Conservation (phyloP, 2,329 filamentous ascomycete genomes). For the Biscogniauxia mediterranea region DNA sequence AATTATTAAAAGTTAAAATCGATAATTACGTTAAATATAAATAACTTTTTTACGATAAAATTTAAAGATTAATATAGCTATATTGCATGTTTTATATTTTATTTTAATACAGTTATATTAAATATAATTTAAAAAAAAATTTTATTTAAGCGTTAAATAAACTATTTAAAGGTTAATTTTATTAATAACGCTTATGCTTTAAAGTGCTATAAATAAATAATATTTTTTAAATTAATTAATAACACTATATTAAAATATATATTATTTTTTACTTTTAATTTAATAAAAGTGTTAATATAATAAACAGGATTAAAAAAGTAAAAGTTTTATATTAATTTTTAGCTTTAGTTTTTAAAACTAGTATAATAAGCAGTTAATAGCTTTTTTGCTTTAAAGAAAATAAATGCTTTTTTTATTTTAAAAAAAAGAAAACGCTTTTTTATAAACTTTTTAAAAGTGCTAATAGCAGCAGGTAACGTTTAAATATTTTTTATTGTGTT, state of each 20-base stretch:
- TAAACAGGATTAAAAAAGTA: slow-evolving; percentile 1
- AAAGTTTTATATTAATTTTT: slow-evolving; percentile 5
- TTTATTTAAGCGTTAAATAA: slow-evolving; percentile 6
- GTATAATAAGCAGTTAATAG: background rate
- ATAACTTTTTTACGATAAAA: slow-evolving; percentile 1
- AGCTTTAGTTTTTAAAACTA: background rate
- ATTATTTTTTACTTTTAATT: slow-evolving; percentile 1
- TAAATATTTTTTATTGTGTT: background rate
- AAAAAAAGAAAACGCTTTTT: slow-evolving; percentile 5
- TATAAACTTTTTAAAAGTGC: slow-evolving; percentile 1
- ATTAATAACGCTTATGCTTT: slow-evolving; percentile 6
- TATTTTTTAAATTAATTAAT: slow-evolving; percentile 2
- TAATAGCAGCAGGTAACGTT: slow-evolving; percentile 4
- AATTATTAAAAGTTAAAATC: background rate
- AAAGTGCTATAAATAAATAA: slow-evolving; percentile 7
- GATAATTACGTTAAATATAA: slow-evolving; percentile 4
- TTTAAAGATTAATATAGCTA: no score
- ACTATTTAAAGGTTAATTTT: slow-evolving; percentile 2
- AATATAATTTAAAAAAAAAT: slow-evolving; percentile 4
- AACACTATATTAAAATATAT: slow-evolving; percentile 4
- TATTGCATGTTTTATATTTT: slow-evolving; percentile 1
- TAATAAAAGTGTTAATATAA: slow-evolving; percentile 2
- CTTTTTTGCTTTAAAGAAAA: background rate
- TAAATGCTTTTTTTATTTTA: slow-evolving; percentile 1
- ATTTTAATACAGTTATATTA: slow-evolving; percentile 1